Evolutionary conservation across 768 basidiomycete species (phyloP).

Genomic region (Rhodotorula paludigena): DNA sequence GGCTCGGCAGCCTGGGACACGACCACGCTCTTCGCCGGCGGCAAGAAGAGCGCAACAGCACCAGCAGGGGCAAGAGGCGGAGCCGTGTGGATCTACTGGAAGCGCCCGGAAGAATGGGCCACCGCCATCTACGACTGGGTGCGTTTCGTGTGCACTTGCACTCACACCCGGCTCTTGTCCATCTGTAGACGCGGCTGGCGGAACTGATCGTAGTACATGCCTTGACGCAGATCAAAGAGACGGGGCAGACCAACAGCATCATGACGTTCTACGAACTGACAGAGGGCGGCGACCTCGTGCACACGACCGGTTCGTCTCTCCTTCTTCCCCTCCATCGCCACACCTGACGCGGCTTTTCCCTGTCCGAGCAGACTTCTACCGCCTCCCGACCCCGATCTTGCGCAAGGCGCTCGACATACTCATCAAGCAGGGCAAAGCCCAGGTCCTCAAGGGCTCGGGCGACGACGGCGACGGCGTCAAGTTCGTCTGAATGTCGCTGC

Average conservation of each 20-base stretch:
- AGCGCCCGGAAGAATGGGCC: constrained; percentile 50
- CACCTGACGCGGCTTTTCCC: neutral
- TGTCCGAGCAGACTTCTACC: constrained; percentile 46
- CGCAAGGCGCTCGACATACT: constrained; percentile 48
- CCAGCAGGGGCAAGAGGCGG: constrained; percentile 42
- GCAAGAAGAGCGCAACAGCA: no score
- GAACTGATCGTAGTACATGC: no score
- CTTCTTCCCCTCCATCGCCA: neutral
- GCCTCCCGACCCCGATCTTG: constrained; percentile 46
- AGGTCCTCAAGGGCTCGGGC: constrained; percentile 48
- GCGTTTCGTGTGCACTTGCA: constrained; percentile 14
- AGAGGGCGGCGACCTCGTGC: constrained; percentile 46
- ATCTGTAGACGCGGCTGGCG: no score
- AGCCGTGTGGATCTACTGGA: constrained; percentile 46
- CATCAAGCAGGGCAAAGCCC: constrained; percentile 49
- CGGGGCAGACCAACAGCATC: constrained; percentile 48
- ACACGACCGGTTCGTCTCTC: constrained; percentile 43
- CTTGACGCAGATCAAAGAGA: constrained; percentile 47
- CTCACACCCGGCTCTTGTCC: no score
- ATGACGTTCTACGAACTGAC: constrained; percentile 52
- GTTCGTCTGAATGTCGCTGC: constrained; percentile 48
- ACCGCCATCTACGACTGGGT: constrained; percentile 50
- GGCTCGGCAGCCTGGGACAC: constrained; percentile 28
- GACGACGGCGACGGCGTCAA: constrained; percentile 50
- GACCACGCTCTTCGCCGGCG: no score